Evolutionary conservation across 768 basidiomycete species (phyloP), one percentile per base, ranked within the genome.

Genomic region (Infundibulicybe gibba): DNA sequence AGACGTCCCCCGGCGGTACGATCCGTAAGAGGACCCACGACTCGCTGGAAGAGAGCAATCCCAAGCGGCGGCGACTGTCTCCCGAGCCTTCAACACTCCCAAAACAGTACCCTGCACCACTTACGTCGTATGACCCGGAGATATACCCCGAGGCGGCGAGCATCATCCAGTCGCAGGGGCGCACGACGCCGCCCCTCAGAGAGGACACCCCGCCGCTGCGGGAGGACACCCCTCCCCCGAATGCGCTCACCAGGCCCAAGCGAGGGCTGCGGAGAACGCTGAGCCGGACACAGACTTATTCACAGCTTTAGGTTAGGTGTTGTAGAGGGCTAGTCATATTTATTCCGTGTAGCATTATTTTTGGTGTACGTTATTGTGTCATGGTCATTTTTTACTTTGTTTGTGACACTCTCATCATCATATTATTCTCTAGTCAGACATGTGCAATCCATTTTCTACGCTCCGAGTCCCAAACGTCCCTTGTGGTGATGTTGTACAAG

Each of bases 101-200:
- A 34, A 65, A 65, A 49, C 69, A 70, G 50, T 70, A 66, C 52
- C 68, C 69, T 20, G 68, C 67, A 0, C 68, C 67, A 1, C 41
- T 67, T 10, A 60, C 63, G 12, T 49, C 62, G 4, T 71, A 72
- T 40, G 59, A 70, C 32, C 69, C 67, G 0, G 40, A 52, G 12
- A 12, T 68, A 6, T 70, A 70, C 61, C 69, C 69, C 0, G 64
- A 71, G 20, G 69, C 67, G 1, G 63, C 62, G 21, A 51, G 49
- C 12, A 55, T 63, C 4, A 69, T 67, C 21, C 53, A 55, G 39
- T 51, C 55, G 2, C 60, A 59, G 35, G 49, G 48, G 17, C 53
- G 52, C n/a, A 50, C 54, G 11, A 53, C 57, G 32, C 39, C 49
- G 6, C 48, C 52, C 1, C 45, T 46, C 6, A 54, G 58, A 30